Evolutionary conservation across 1,284 basidiomycete species (phyloP).

Genomic region (Leccinum pachyderme): DNA sequence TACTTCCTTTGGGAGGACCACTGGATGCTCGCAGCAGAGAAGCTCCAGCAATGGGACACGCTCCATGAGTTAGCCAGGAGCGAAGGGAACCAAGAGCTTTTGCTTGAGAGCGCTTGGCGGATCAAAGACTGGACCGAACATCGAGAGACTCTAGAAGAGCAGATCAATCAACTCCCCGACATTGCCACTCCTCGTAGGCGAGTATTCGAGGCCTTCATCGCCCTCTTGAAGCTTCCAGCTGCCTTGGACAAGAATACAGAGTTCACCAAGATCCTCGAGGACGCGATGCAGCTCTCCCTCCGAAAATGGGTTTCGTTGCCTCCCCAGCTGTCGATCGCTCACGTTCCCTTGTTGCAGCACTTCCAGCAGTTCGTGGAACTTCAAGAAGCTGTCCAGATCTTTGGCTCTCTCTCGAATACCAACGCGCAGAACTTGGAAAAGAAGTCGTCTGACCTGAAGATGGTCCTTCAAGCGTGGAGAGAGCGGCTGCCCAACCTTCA

Average conservation of each 20-base stretch:
- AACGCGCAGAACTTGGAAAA: slow-evolving; percentile 90
- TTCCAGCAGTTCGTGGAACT: slow-evolving; percentile 99
- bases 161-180: slow-evolving; percentile 81
- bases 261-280: slow-evolving; percentile 87
- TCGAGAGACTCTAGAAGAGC: slow-evolving; percentile 80
- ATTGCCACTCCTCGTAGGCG: slow-evolving; percentile 90
- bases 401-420: slow-evolving; percentile 86
- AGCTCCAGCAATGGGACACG: slow-evolving; percentile 97
- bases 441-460: slow-evolving; percentile 93
- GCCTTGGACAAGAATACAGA: slow-evolving; percentile 73
- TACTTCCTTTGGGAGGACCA: slow-evolving; percentile 99
- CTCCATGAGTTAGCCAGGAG: slow-evolving; percentile 90
- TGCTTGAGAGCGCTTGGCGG: slow-evolving; percentile 96
- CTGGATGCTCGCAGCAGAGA: slow-evolving; percentile 95
- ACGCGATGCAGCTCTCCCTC: slow-evolving; percentile 95
- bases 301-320: slow-evolving; percentile 96
- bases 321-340: slow-evolving; percentile 82
- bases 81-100: slow-evolving; percentile 90
- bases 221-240: slow-evolving; percentile 69
- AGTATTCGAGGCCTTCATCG: slow-evolving; percentile 94
- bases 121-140: slow-evolving; percentile 89
- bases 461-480: slow-evolving; percentile 95
- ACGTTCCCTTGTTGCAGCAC: slow-evolving; percentile 93
- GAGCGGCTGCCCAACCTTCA: slow-evolving; percentile 95
- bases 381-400: slow-evolving; percentile 94